These are phyloP conservation scores for Macrophomina phaseolina DNA, from an alignment of 2,329 filamentous ascomycete species.

Conservation along the genomic window DNA sequence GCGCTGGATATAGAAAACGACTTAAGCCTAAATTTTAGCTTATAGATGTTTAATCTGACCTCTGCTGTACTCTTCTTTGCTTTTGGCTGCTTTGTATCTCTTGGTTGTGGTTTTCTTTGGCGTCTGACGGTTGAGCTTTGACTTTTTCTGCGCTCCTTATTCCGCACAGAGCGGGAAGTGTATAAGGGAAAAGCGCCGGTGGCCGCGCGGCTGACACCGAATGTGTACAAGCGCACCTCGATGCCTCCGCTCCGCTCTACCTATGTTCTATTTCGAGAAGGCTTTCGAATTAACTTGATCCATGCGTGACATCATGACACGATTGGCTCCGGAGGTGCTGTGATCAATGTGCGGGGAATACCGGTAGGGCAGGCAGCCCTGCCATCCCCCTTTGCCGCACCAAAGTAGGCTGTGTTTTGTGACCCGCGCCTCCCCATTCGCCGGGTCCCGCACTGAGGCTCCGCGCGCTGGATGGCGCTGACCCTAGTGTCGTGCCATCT, in stretches of 20 bases:
- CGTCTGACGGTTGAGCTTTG: no score
- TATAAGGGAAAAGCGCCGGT: not conserved
- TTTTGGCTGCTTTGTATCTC: no score
- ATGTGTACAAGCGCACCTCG: not conserved
- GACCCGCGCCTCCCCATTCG: not conserved
- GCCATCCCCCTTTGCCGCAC: not conserved
- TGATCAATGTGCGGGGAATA: not conserved
- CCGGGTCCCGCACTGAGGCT: not conserved
- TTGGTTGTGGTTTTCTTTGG: no score
- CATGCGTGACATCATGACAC: not conserved
- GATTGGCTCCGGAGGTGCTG: not conserved
- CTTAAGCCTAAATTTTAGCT: no score
- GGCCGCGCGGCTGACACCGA: not conserved
- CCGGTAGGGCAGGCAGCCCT: slow-evolving; percentile 13
- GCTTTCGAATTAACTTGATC: not conserved
- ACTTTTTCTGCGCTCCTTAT: not conserved
- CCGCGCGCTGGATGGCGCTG: no score
- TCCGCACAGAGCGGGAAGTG: not conserved
- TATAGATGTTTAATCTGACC: no score
- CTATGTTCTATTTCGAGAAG: slow-evolving; percentile 5
- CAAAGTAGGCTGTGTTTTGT: not conserved
- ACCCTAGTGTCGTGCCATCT: not conserved
- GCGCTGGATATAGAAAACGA: no score
- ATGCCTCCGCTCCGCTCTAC: not conserved
- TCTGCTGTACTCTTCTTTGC: no score